phyloP scores from a whole-genome alignment of 2,329 filamentous ascomycete species.

The Corniculantispora saksenae region DNA sequence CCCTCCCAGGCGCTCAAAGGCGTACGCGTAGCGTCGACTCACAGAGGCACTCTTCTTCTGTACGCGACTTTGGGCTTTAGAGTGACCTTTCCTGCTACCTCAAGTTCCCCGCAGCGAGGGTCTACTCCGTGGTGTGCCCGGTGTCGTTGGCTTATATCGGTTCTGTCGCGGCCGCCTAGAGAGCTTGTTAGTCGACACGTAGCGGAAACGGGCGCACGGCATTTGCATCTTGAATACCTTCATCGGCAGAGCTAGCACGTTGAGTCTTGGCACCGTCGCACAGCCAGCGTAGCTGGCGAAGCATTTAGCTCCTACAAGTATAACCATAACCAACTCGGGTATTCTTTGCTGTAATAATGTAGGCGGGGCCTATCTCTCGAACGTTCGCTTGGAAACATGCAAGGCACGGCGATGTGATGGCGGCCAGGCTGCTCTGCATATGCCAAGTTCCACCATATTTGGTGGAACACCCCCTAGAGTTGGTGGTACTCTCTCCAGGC shows the following conservation, averaged over 20 bases:
- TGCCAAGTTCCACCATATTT: no score
- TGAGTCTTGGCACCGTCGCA: background rate
- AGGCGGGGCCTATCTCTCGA: no score
- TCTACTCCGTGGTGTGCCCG: background rate
- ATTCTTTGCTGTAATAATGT: no score
- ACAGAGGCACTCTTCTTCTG: background rate
- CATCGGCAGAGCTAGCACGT: background rate
- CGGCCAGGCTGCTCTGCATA: no score
- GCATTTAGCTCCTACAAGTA: no score
- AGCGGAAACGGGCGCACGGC: background rate
- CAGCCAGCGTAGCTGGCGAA: no score
- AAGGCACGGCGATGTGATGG: no score
- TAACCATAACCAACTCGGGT: no score
- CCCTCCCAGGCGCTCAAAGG: conserved; percentile 5
- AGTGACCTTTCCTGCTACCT: background rate
- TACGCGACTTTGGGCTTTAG: background rate
- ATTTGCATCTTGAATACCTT: background rate
- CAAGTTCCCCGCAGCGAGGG: background rate
- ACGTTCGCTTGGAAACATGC: no score
- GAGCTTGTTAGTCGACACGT: background rate
- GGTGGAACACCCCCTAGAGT: no score
- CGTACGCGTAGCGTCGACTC: background rate
- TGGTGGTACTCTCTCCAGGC: no score
- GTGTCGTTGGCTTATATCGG: background rate
- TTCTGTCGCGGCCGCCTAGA: background rate